Conservation (phyloP, 2,329 filamentous ascomycete species). For the Cytospora schulzeri region DNA sequence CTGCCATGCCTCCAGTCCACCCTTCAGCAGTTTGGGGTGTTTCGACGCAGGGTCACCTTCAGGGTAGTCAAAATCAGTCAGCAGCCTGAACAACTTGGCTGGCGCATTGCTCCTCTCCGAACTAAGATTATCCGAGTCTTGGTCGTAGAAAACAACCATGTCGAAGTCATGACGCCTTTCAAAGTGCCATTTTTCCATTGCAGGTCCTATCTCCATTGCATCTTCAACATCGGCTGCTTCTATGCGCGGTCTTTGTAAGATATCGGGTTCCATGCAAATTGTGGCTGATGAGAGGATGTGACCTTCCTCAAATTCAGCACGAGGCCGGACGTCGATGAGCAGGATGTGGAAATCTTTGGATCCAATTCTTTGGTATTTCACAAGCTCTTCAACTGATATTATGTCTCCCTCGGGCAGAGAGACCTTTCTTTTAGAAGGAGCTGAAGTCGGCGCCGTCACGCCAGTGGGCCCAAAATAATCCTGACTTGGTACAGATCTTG, state of each 20-base stretch:
- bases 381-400: conserved; percentile 71
- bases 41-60: conserved; percentile 37
- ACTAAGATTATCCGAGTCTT: conserved; percentile 62
- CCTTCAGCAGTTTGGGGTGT: conserved; percentile 75
- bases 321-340: conserved; percentile 80
- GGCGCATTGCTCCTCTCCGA: conserved; percentile 51
- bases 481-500: conserved; percentile 30
- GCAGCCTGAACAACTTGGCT: conserved; percentile 72
- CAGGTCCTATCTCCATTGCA: conserved; percentile 69
- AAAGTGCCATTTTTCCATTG: conserved; percentile 76
- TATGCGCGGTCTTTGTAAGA: conserved; percentile 69
- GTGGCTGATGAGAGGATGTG: conserved; percentile 84
- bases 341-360: conserved; percentile 64
- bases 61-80: conserved; percentile 79
- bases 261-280: conserved; percentile 84
- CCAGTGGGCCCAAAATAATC: conserved; percentile 38
- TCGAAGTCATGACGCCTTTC: conserved; percentile 75
- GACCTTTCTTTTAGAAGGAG: conserved; percentile 45
- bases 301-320: conserved; percentile 81
- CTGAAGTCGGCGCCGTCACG: conserved; percentile 9
- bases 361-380: conserved; percentile 64
- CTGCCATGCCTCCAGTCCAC: conserved; percentile 84
- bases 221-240: conserved; percentile 65
- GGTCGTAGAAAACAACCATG: conserved; percentile 88
- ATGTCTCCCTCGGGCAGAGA: conserved; percentile 55